phyloP scores from a whole-genome alignment of 176 grass and related monocot genomes.

The Musa schizocarpa region DNA sequence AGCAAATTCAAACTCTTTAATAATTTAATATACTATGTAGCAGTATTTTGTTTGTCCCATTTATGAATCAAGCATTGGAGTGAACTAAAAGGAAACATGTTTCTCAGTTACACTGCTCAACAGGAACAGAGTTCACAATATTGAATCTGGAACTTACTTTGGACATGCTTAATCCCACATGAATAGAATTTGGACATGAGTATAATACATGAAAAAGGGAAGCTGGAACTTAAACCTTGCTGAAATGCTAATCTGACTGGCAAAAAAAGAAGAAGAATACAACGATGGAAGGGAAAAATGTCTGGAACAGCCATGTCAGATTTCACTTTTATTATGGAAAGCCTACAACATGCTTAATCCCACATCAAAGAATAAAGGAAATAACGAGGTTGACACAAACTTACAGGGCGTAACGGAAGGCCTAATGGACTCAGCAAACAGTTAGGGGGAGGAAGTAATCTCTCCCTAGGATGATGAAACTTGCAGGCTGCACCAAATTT shows the following conservation, averaged over 20 bases:
- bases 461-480: conserved; percentile 89
- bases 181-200: too few relatives aligned
- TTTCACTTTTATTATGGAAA: not conserved
- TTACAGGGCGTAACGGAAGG: conserved; percentile 88
- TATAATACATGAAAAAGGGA: not conserved
- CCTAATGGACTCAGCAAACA: conserved; percentile 85
- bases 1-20: too few relatives aligned
- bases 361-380: not conserved
- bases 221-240: too few relatives aligned
- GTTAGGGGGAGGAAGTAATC: conserved; percentile 61
- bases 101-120: not conserved
- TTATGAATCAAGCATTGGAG: not conserved
- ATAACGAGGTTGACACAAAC: conserved; percentile 14
- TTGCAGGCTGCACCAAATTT: conserved; percentile 95
- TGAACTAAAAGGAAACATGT: not conserved
- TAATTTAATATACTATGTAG: too few relatives aligned
- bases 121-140: too few relatives aligned
- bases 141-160: too few relatives aligned
- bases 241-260: too few relatives aligned
- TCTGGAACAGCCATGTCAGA: not conserved
- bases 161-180: too few relatives aligned
- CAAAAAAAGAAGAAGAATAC: not conserved
- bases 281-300: not conserved
- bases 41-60: not conserved
- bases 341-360: not conserved